Evolutionary conservation across 352 stramenopile genomes (phyloP), one percentile per base, ranked within the genome.

Genomic region (Phytophthora nicotianae): DNA sequence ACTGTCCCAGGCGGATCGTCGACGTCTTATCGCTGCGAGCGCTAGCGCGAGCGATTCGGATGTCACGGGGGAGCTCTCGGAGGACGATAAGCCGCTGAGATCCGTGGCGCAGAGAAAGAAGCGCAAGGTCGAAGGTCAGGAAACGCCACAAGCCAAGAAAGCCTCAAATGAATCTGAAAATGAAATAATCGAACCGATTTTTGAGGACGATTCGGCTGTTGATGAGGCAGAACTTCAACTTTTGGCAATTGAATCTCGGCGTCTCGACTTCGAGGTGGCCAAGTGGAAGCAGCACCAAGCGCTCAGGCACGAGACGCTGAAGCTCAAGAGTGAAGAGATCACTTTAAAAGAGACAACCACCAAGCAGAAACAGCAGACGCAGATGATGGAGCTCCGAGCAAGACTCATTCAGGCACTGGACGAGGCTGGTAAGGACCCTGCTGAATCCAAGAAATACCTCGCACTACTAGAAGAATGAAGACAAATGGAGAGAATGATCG

Each of bases 221-320:
- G 3, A 58, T 20, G 46, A 64, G 51, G 41, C 11, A 9, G 57
- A 68, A 42, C 17, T 66, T 2, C 49, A 68, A 45, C 40, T 68
- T n/a, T 14, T 75, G 27, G 62, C 56, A 19, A 52, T 72, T 41
- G 52, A 68, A 26, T 56, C 27, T 0, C 57, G 52, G 2, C 47
- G 47, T 5, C 40, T 75, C 13, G 62, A 72, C 33, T 71, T 72
- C 27, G 50, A 72, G 29, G 62, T 75, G 35, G 29, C 13, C 17
- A 62, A 72, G 24, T 75, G 67, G 67, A 75, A 72, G 24, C 62
- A 60, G 35, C 62, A 72, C n/a, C 56, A 69, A 14, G 26, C 32
- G 13, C 50, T 72, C 33, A 24, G 57, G n/a, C 33, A 13, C 5
- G 62, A 66, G 27, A 50, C 26, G 41, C 40, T 75, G 48, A 29